Percentiles rank a stretch among this genome's conserved stretches.
Evolutionary conservation across 805 yeast species (phyloP).

Genomic region (Candida parachauliodes): DNA sequence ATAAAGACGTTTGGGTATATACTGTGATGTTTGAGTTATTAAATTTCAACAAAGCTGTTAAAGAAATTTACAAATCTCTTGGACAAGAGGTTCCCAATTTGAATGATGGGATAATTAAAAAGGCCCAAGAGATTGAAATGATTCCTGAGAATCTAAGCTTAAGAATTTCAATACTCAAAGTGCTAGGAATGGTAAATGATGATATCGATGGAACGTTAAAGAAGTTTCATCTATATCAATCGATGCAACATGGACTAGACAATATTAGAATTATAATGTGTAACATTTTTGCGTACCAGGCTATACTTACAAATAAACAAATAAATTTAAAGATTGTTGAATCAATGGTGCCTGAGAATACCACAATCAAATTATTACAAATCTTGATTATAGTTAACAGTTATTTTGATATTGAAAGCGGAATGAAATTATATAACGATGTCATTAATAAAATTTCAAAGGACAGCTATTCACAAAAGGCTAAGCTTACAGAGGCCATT

Average conservation of each 20-base stretch:
- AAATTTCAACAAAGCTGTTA: background rate
- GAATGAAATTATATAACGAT: conserved; percentile 44
- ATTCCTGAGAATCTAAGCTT: conserved; percentile 28
- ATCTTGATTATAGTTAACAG: conserved; percentile 40
- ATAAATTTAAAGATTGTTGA: conserved; percentile 36
- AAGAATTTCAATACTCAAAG: conserved; percentile 29
- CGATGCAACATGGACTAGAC: conserved; percentile 36
- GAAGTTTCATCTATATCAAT: conserved; percentile 38
- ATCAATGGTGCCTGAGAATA: conserved; percentile 25
- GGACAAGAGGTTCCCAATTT: background rate
- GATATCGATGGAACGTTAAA: conserved; percentile 30
- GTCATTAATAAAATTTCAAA: conserved; percentile 37
- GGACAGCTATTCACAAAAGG: conserved; percentile 38
- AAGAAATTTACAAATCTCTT: background rate
- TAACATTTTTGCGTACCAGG: conserved; percentile 37
- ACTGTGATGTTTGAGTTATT: conserved; percentile 10
- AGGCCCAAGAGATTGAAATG: background rate
- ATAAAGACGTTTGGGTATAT: conserved; percentile 10
- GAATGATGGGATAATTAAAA: background rate
- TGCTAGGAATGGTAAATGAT: conserved; percentile 27
- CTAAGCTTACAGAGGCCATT: conserved; percentile 45
- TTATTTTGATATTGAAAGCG: conserved; percentile 32
- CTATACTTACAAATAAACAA: conserved; percentile 28
- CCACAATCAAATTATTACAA: conserved; percentile 33
- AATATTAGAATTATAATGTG: conserved; percentile 39